Conservation (phyloP, 306 rosid genomes). For the peach (Prunus persica) region DNA sequence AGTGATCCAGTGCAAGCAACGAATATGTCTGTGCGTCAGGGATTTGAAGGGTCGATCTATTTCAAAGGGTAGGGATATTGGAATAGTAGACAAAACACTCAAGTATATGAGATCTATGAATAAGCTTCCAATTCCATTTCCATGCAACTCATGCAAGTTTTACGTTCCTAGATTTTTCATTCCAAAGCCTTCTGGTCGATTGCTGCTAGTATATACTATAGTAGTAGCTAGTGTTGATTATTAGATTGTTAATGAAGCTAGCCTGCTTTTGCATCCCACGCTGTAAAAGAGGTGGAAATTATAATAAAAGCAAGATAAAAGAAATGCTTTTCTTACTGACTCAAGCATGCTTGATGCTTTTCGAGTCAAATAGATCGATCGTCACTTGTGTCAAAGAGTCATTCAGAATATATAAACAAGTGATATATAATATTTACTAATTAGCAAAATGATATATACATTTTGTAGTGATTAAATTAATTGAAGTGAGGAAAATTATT, state of each 20-base stretch:
- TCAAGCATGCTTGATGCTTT: slow-evolving; percentile 49
- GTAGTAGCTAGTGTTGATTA: neutral
- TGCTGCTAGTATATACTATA: too few species aligned
- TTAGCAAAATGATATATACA: too few species aligned
- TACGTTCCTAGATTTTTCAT: neutral
- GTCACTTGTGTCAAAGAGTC: too few species aligned
- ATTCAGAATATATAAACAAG: too few species aligned
- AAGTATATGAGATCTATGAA: neutral
- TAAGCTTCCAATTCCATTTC: neutral
- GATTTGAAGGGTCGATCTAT: neutral
- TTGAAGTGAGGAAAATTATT: too few species aligned
- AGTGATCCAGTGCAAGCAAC: slow-evolving; percentile 64
- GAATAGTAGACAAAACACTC: slow-evolving; percentile 12
- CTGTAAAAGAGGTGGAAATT: slow-evolving; percentile 32
- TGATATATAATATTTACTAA: too few species aligned
- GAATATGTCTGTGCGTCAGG: slow-evolving; percentile 51
- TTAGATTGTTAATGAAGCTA: neutral
- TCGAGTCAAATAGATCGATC: slow-evolving; percentile 32
- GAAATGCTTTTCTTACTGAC: slow-evolving; percentile 41
- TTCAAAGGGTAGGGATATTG: neutral
- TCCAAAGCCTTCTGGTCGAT: too few species aligned
- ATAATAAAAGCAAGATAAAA: slow-evolving; percentile 30
- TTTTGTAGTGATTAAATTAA: too few species aligned
- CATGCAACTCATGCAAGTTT: slow-evolving; percentile 52
- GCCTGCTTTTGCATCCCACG: slow-evolving; percentile 12